Base-by-base conservation (phyloP, 495 filamentous ascomycete species). In the Parachaetomium inaequale region DNA sequence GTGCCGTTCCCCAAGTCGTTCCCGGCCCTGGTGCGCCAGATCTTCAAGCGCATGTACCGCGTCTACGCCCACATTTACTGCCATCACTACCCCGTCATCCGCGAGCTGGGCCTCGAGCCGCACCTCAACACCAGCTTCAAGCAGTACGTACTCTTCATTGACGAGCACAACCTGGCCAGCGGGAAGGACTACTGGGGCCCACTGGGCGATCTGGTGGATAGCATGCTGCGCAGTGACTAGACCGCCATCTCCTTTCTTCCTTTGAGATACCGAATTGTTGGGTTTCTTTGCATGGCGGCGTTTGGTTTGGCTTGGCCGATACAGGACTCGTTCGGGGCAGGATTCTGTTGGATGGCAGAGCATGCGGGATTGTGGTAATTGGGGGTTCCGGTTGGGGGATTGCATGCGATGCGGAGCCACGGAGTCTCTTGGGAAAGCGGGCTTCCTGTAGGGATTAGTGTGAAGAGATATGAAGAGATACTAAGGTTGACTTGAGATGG, bases 41-140 rank as follows among this genome's bases (percentile, higher is more conserved):
- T 98, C 66, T 96, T 98, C 84, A 98, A 98, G 82, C 89, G 94
- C 66, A 86, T 98, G 74, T 98, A 98, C 76, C 90, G 94, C 61
- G 93, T 98, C 55, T 98, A 98, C 76, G 94, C 94, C 40, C 94
- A 98, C 75, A 96, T 98, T 68, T 98, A 98, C 83, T 98, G 94
- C 82, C 94, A 98, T 75, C 94, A 98, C 78, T 98, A 98, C 76
- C 92, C 92, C 17, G 94, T 98, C 47, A 88, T 98, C 55, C 88
- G 96, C 32, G 92, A 96, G 66, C 85, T 98, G 29, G 94, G 94
- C 31, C 83, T 98, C 59, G 94, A 98, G 77, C 92, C 94, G 36
- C 94, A 98, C 76, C 85, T 98, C 67, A 98, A 98, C 78, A 98
- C 94, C 50, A 94, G 90, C 79, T 98, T 98, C 85, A 98, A 98